A percentile compares a stretch with the other conserved stretches of the same genome.
Evolutionary conservation across 1,284 basidiomycete species (phyloP).

Genomic region (Ceratobasidium sp.): DNA sequence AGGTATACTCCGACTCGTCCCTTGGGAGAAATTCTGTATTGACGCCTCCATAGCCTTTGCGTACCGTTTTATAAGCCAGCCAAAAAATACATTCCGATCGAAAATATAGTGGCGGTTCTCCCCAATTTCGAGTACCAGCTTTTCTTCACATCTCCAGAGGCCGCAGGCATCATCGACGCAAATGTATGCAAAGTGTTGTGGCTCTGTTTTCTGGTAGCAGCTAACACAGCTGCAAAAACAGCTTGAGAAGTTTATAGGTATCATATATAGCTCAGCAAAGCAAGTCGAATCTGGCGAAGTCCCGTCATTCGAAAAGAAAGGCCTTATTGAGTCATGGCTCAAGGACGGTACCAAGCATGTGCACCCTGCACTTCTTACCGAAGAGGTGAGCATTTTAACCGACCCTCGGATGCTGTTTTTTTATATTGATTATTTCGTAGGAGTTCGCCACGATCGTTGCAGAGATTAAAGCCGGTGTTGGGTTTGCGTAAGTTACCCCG

Average conservation of each 20-base stretch:
- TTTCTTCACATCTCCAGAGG: constrained; percentile 33
- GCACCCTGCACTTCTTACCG: constrained; percentile 10
- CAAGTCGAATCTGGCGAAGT: constrained; percentile 13
- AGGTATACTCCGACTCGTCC: not conserved
- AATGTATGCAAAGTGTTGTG: constrained; percentile 9
- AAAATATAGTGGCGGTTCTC: not conserved
- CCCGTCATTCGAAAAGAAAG: constrained; percentile 16
- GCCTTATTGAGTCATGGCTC: constrained; percentile 26
- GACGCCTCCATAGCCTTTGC: constrained; percentile 5
- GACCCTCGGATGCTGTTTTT: not conserved
- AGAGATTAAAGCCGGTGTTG: constrained; percentile 30
- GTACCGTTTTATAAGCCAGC: constrained; percentile 13
- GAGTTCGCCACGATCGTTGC: constrained; percentile 28
- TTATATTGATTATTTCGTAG: not conserved
- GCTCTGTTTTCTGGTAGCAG: not conserved
- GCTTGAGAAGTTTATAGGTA: constrained; percentile 27
- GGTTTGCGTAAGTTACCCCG: constrained; percentile 24
- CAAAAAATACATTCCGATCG: constrained; percentile 2
- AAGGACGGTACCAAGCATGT: constrained; percentile 10
- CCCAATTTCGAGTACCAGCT: constrained; percentile 39
- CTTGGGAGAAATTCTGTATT: not conserved
- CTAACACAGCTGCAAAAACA: constrained; percentile 1
- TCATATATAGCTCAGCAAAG: constrained; percentile 9
- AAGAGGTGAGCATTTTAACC: not conserved
- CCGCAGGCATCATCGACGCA: constrained; percentile 28